Evolutionary conservation across 2,329 filamentous ascomycete genomes (phyloP).

Genomic region (Metarhizium brunneum): DNA sequence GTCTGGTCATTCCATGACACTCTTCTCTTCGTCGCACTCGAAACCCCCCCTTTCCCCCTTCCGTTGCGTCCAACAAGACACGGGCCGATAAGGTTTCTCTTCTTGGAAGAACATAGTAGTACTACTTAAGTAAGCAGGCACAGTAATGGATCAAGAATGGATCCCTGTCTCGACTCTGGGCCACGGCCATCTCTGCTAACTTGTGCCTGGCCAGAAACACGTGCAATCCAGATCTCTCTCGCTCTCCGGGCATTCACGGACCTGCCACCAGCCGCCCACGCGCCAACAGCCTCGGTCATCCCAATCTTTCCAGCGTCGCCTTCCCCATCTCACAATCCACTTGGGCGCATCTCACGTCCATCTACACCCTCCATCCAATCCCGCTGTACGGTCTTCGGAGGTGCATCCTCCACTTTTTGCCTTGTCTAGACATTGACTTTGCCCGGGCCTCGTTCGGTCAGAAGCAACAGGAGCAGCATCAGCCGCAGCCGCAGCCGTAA

Average conservation of each 20-base stretch:
- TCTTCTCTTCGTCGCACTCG: too few relatives aligned
- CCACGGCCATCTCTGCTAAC: not conserved
- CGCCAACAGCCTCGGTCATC: constrained; percentile 1
- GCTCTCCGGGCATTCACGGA: constrained; percentile 1
- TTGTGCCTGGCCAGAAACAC: not conserved
- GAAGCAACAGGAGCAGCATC: not conserved
- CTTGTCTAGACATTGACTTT: not conserved
- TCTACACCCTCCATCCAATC: not conserved
- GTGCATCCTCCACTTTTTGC: constrained; percentile 1
- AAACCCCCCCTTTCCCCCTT: too few relatives aligned
- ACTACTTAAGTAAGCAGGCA: not conserved
- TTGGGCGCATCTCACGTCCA: not conserved
- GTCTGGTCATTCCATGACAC: too few relatives aligned
- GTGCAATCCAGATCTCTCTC: not conserved
- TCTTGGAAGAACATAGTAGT: not conserved
- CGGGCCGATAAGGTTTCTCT: not conserved
- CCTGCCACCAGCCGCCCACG: not conserved
- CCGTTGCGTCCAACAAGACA: not conserved
- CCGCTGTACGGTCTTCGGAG: not conserved
- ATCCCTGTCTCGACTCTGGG: not conserved
- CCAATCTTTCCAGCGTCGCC: not conserved
- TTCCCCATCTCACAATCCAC: not conserved
- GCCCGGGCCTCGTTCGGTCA: not conserved
- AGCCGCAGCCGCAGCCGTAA: not conserved
- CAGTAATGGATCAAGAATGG: not conserved